phyloP scores from a whole-genome alignment of 352 stramenopile species.

The Saprolegnia parasitica region DNA sequence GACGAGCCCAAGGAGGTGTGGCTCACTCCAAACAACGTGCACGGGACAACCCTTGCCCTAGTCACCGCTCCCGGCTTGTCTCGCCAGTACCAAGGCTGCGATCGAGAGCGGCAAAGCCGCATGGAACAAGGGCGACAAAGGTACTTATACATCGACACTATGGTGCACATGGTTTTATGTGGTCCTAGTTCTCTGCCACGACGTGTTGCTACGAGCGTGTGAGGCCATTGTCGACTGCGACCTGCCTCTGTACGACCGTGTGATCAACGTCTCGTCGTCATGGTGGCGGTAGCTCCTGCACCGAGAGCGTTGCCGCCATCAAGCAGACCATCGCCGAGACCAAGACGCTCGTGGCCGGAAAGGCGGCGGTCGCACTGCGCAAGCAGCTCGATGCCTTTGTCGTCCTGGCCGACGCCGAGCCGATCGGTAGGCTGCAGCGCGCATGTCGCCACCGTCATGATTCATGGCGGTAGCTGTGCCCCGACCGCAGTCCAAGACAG shows the following conservation, averaged over 20 bases:
- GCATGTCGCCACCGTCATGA: not conserved
- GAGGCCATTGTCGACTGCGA: slow-evolving; percentile 40
- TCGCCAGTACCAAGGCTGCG: slow-evolving; percentile 39
- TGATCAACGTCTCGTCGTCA: not conserved
- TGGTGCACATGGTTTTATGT: not conserved
- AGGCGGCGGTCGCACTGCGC: slow-evolving; percentile 52
- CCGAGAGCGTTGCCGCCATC: slow-evolving; percentile 38
- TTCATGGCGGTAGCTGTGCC: slow-evolving; percentile 8
- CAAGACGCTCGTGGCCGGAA: slow-evolving; percentile 43
- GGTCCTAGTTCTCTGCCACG: slow-evolving; percentile 46
- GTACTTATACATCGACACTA: not conserved
- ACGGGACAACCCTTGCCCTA: not conserved
- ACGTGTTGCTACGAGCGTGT: slow-evolving; percentile 50
- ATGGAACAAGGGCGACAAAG: slow-evolving; percentile 73
- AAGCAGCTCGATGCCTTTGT: slow-evolving; percentile 57
- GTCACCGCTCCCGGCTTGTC: slow-evolving; percentile 35
- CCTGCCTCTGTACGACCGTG: slow-evolving; percentile 31
- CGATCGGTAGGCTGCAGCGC: not conserved
- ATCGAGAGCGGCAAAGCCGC: slow-evolving; percentile 58
- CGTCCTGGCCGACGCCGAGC: slow-evolving; percentile 34
- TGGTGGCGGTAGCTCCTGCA: slow-evolving; percentile 7
- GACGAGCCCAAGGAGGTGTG: slow-evolving; percentile 17
- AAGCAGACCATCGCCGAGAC: slow-evolving; percentile 45
- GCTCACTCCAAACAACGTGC: not conserved
- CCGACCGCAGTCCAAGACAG: slow-evolving; percentile 9